A percentile compares a stretch with the other conserved stretches of the same genome.
Conservation (phyloP, 805 yeast genomes). For the Candida insectalens region DNA sequence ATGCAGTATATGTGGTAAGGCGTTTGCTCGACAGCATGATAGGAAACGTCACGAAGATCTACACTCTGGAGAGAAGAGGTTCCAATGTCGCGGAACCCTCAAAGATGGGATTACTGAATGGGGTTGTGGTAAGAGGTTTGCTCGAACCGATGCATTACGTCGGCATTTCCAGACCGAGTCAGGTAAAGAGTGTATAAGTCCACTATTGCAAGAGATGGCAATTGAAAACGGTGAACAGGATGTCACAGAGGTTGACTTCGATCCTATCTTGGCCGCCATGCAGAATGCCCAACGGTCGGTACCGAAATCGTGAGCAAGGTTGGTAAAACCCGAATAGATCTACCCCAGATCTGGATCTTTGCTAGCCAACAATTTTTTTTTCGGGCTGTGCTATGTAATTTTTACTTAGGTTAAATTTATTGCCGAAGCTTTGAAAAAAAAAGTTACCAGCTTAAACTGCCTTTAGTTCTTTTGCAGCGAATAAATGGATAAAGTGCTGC, state of each 20-base stretch:
- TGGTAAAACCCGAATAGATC: not conserved
- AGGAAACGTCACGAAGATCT: constrained; percentile 66
- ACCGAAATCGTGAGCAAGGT: not conserved
- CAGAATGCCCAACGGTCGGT: constrained; percentile 1
- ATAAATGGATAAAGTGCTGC: too few relatives aligned
- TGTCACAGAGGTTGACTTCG: not conserved
- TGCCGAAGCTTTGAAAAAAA: too few relatives aligned
- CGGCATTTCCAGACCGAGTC: constrained; percentile 75
- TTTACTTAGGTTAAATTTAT: too few relatives aligned
- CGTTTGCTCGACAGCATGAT: constrained; percentile 76
- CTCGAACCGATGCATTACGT: constrained; percentile 70
- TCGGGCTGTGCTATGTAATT: not conserved
- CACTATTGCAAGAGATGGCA: constrained; percentile 38
- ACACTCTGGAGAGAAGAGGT: constrained; percentile 69
- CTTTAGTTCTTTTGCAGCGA: too few relatives aligned
- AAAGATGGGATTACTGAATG: constrained; percentile 44
- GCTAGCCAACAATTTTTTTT: not conserved
- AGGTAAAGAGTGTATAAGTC: constrained; percentile 63
- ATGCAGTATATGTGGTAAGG: constrained; percentile 68
- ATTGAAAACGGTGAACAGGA: not conserved
- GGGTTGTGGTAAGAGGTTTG: constrained; percentile 80
- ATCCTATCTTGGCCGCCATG: constrained; percentile 5
- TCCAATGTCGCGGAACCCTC: constrained; percentile 53
- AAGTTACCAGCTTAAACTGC: too few relatives aligned
- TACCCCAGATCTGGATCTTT: not conserved